Evolutionary conservation across 2,329 filamentous ascomycete species (phyloP), one percentile per base, ranked within the genome.

Genomic region (Colletotrichum sp.): DNA sequence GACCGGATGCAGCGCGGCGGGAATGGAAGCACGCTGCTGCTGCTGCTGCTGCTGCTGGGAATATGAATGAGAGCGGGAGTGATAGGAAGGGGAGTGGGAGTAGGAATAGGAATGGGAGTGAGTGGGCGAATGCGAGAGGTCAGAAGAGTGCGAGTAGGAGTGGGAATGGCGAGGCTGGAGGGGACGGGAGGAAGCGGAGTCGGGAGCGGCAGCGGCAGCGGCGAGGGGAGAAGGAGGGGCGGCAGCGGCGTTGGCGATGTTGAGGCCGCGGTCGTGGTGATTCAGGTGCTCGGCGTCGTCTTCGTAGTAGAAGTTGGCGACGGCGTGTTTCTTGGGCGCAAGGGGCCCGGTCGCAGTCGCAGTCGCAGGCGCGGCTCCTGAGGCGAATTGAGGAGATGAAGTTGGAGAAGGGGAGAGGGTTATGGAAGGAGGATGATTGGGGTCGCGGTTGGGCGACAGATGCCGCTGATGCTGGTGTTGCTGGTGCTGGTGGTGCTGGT

Each of bases 1-100:
- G 34, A 72, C 74, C 70, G 74, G 71, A 76, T 74, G 74, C 74
- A 76, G 71, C 66, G 74, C 70, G 49, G 74, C 70, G 71, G 74
- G 71, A 22, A 76, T 36, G 25, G 71, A 74, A 27, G 70, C 74
- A 69, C 64, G 74, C 64, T 74, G 70, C 55, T 66, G 67, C 61
- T 71, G n/a, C n/a, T 68, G 65, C 27, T 72, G 55, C 39, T 71
- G 67, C 7, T 65, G 63, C 27, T 57, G 61, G 16, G 59, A 64
- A 36, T 67, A 32, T 7, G 71, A 76, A 15, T 69, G 64, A 52
- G 74, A 69, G 39, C 55, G 73, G n/a, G 63, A 55, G 27, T 72
- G 73, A 19, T 25, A 13, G 63, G 9, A 44, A 22, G 49, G 57
- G 11, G 62, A 36, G 19, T 36, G 49, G n/a, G 61, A 64, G 13